Evolutionary conservation across 2,329 filamentous ascomycete genomes (phyloP), one percentile per base, ranked within the genome.

Genomic region (Orbilia ellipsospora): DNA sequence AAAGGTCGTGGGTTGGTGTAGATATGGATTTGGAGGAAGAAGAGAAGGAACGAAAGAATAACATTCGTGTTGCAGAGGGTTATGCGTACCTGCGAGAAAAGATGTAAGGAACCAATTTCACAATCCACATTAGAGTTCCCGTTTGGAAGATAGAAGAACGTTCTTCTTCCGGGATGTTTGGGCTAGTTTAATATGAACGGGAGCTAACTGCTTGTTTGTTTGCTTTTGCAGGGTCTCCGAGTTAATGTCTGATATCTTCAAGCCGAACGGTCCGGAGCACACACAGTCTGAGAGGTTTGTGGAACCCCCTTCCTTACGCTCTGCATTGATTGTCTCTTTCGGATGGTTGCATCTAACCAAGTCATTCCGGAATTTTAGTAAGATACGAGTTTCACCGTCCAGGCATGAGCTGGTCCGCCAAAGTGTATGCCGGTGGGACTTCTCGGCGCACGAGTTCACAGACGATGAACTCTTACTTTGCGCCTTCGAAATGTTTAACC

Each of bases 1-100:
- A 96, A 96, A 82, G 88, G 63, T 97, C 94, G 0, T 97, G 94
- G 94, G 93, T 97, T 50, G 93, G 94, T 26, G 87, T 96, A 10
- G 88, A 92, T 80, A 92, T 94, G 78, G 88, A 92, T 51, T 56
- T 73, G 23, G 66, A 77, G 70, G 69, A 74, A 69, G 77, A 78
- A 73, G 20, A 72, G 64, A 67, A 44, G 73, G 77, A 74, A 59
- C 77, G 72, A 63, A 74, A 74, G 70, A 74, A 74, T 63, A 74
- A 74, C 57, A 67, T 74, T 68, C 70, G 70, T 64, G 70, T 74
- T 26, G 70, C 78, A 79, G 91, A 94, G 81, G 93, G 93, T 0
- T 97, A 93, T 83, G 90, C 92, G 15, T 97, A 97, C 83, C 84
- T 97, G 65, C 87, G 94, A 74, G 94, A 97, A 83, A 92, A 92